A percentile compares a stretch with the other conserved stretches of the same genome.
phyloP scores from a whole-genome alignment of 148 eudicot species.

The Camellia japonica region DNA sequence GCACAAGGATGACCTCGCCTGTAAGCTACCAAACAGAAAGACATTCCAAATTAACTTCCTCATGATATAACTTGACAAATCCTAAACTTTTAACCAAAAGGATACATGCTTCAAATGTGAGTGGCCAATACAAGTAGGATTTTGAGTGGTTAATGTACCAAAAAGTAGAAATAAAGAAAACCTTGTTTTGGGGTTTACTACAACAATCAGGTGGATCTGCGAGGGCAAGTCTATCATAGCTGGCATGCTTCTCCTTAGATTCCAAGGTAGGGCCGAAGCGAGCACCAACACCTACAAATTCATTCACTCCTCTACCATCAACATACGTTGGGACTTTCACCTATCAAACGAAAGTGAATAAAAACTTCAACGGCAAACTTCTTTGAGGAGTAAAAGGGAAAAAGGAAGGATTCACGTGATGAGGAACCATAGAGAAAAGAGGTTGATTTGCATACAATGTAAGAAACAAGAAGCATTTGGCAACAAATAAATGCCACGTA shows the following conservation, averaged over 20 bases:
- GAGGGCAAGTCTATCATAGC: constrained; percentile 59
- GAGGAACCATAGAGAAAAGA: too few species aligned
- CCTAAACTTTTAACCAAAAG: constrained; percentile 4
- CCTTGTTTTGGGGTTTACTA: constrained; percentile 78
- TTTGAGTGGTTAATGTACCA: not conserved
- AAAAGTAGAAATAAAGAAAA: constrained; percentile 20
- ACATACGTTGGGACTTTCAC: constrained; percentile 85
- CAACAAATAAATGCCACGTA: not conserved
- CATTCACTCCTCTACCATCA: constrained; percentile 54
- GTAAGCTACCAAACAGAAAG: constrained; percentile 55
- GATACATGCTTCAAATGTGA: constrained; percentile 2
- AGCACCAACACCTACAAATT: constrained; percentile 96
- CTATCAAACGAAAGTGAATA: constrained; percentile 31
- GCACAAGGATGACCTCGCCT: constrained; percentile 87
- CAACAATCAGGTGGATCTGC: constrained; percentile 98
- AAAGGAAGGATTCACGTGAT: not conserved
- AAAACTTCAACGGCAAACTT: not conserved
- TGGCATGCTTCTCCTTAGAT: constrained; percentile 91
- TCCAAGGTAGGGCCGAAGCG: constrained; percentile 97
- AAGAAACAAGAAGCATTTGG: too few species aligned
- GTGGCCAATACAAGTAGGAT: constrained; percentile 6
- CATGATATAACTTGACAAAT: not conserved
- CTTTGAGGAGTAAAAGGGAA: not conserved
- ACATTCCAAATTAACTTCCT: constrained; percentile 12
- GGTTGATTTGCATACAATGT: too few species aligned